Evolutionary conservation across 441 rosid species (phyloP).

Genomic region (Croton setiger): DNA sequence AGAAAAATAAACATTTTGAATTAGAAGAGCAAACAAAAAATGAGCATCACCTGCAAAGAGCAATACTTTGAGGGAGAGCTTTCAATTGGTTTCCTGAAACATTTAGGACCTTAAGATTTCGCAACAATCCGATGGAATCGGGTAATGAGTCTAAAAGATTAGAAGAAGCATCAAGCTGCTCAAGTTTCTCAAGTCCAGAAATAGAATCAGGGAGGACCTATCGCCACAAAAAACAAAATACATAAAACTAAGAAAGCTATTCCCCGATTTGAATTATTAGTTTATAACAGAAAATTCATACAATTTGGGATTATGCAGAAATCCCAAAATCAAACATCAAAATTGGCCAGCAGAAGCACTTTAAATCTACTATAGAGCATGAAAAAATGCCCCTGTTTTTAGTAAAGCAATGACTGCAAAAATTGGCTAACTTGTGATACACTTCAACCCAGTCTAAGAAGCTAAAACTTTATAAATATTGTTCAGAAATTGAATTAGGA

Average conservation of each 20-base stretch:
- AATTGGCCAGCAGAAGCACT: neutral
- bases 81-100: slow-evolving; percentile 65
- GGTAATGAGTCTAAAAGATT: slow-evolving; percentile 66
- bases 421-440: neutral
- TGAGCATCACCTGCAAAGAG: slow-evolving; percentile 58
- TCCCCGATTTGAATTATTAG: neutral
- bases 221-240: slow-evolving; percentile 17
- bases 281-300: no score
- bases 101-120: slow-evolving; percentile 58
- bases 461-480: neutral
- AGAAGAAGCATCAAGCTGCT: slow-evolving; percentile 65
- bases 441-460: neutral
- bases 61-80: slow-evolving; percentile 63
- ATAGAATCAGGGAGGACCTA: slow-evolving; percentile 82
- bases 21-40: slow-evolving; percentile 8
- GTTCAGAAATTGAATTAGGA: neutral
- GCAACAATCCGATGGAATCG: slow-evolving; percentile 66
- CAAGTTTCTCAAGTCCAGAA: slow-evolving; percentile 58
- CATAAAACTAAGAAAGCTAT: slow-evolving; percentile 9
- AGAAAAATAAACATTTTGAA: slow-evolving; percentile 1
- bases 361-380: neutral
- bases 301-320: neutral
- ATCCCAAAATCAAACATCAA: neutral
- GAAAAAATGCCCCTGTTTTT: neutral
- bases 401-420: neutral